Evolutionary conservation across 108 stramenopile species (phyloP), one percentile per base, ranked within the genome.

Genomic region (Cylindrotheca closterium): DNA sequence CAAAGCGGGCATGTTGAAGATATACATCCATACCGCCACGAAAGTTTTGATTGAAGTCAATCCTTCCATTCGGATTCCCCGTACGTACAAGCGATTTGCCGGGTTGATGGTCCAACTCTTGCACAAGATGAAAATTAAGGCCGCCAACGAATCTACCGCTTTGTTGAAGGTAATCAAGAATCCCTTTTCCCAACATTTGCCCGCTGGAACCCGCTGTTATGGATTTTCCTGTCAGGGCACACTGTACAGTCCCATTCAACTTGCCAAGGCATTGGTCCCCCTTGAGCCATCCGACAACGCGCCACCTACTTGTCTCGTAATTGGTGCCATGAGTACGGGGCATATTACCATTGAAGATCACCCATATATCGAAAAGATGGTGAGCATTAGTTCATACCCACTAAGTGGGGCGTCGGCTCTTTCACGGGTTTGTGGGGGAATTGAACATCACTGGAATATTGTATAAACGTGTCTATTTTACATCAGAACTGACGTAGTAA

Each of bases 121-220:
- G 54, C 98, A 99, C 84, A 98, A 98, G 75, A 92, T 99, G 87
- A 97, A 98, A 75, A 97, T 99, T 73, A 95, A 98, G 78, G 95
- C 99, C 18, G 91, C 85, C 23, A 79, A 67, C n/a, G 87, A 84
- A 50, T 86, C 91, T 17, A 91, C 89, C 5, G 98, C 95, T 5
- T 77, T 99, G 26, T 79, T 99, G 71, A 96, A 93, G 67, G 96
- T 99, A 18, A 92, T 99, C 64, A 98, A 98, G 67, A 98, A 98
- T 82, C 98, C 98, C 4, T 83, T 98, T 55, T 88, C 95, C 30
- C 87, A 95, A 51, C 95, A 99, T 74, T 80, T 99, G 37, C 97
- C 97, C 23, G 79, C 97, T 1, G 98, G 96, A 30, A 85, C 88
- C 31, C 79, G 87, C 52, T 86, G 87, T 32, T 98, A 87, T 79